These are phyloP conservation scores for Fusarium sp. DNA, from an alignment of 2,329 filamentous ascomycete species.

Conservation along the genomic window DNA sequence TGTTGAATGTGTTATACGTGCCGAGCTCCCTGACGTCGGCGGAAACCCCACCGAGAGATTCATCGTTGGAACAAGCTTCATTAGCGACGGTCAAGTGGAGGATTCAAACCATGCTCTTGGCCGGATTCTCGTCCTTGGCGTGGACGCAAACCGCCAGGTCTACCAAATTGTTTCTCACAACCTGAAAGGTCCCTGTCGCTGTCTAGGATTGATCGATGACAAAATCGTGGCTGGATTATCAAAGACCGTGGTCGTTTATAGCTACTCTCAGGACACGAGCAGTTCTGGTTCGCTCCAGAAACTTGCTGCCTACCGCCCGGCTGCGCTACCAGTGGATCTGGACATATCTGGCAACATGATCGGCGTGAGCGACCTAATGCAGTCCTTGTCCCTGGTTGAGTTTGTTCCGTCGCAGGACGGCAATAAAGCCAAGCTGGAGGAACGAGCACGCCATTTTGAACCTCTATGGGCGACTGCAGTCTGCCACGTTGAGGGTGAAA, in stretches of 20 bases:
- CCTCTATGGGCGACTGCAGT: constrained; percentile 85
- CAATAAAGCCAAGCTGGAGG: constrained; percentile 69
- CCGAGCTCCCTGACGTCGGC: constrained; percentile 69
- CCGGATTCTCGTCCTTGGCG: constrained; percentile 84
- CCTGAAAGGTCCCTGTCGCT: constrained; percentile 82
- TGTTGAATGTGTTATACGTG: constrained; percentile 83
- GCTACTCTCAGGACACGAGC: constrained; percentile 64
- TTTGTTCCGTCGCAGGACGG: constrained; percentile 68
- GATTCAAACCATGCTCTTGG: constrained; percentile 65
- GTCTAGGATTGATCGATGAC: constrained; percentile 76
- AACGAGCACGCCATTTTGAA: constrained; percentile 82
- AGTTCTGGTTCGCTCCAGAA: constrained; percentile 70
- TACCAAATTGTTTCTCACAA: constrained; percentile 74
- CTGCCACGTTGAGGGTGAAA: constrained; percentile 74
- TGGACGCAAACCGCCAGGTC: constrained; percentile 77
- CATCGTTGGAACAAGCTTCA: constrained; percentile 86
- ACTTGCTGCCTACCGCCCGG: constrained; percentile 78
- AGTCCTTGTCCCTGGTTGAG: constrained; percentile 83
- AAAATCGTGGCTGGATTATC: constrained; percentile 87
- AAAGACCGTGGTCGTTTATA: constrained; percentile 77
- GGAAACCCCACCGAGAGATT: constrained; percentile 77
- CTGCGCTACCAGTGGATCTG: constrained; percentile 85
- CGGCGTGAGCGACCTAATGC: constrained; percentile 91
- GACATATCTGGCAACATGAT: constrained; percentile 78
- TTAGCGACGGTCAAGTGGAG: constrained; percentile 67